Evolutionary conservation across 768 basidiomycete species (phyloP).

Genomic region (Boletus vinaceobasis): DNA sequence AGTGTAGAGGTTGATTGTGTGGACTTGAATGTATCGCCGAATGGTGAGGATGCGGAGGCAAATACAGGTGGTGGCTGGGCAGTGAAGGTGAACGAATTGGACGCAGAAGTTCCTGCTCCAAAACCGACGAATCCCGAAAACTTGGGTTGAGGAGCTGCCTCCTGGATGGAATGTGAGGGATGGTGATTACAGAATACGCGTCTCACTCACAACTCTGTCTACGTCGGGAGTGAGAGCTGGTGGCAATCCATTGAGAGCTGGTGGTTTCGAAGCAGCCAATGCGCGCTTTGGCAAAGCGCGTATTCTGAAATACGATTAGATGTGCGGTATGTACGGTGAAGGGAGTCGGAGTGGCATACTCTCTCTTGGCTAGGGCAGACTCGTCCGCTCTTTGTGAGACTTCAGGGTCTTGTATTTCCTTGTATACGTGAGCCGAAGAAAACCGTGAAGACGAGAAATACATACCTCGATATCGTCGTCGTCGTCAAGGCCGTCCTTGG

Average conservation of each 20-base stretch:
- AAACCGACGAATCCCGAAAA: conserved; percentile 55
- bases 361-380: conserved; percentile 48
- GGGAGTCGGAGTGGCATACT: conserved; percentile 39
- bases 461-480: conserved; percentile 38
- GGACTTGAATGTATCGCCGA: conserved; percentile 9
- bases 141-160: conserved; percentile 37
- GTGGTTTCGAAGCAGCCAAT: conserved; percentile 19
- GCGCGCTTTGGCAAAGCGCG: conserved; percentile 58
- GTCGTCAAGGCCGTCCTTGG: conserved; percentile 49
- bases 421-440: conserved; percentile 7
- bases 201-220: conserved; percentile 25
- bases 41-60: conserved; percentile 7
- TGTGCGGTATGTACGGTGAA: not conserved
- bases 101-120: conserved; percentile 32
- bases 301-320: conserved; percentile 46
- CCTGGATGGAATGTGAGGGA: conserved; percentile 17
- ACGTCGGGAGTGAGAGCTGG: conserved; percentile 25
- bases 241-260: conserved; percentile 20
- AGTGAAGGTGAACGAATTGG: conserved; percentile 41
- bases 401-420: conserved; percentile 42
- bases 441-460: not conserved
- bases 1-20: conserved; percentile 13
- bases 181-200: conserved; percentile 13
- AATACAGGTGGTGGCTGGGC: conserved; percentile 23
- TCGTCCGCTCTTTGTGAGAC: conserved; percentile 64